Base-by-base conservation (phyloP, 306 rosid genomes). In the Lupinus albus region DNA sequence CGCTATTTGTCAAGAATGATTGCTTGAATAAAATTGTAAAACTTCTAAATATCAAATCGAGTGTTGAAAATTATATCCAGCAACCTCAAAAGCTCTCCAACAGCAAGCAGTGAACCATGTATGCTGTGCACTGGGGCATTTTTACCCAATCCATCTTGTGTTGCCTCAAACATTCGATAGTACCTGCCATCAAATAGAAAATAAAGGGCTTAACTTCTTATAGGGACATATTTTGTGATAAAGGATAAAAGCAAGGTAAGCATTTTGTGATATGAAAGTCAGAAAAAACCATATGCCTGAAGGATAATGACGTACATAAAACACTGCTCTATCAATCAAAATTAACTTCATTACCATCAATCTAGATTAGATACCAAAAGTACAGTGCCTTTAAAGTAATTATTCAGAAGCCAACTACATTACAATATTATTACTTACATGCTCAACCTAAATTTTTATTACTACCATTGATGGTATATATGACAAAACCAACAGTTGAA, bases 71-170 rank as follows among this genome's bases (percentile, higher is more conserved):
- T 41, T 58, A 7, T 75, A 75, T 73, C 8, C 72, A 75, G 71
- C 44, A 67, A 93, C 99, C 99, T 93, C 79, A 93, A 84, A 67
- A 93, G 99, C 86, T 93, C 99, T 70, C 99, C 99, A 71, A 93
- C 97, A 42, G 99, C 99, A 80, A 93, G 99, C 73, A 93, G 75
- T 20, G 99, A 93, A 77, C 99, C 99, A 76, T 93, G 99, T 77
- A 93, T 90, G 74, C 99, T 86, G 85, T 93, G 94, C 63, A 93
- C 89, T 11, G 97, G 95, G 74, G 99, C 97, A 85, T 80, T 90
- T 90, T 56, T 88, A 71, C 87, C 96, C 84, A 93, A 76, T 78
- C 99, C 99, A 73, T 88, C 96, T 70, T 90, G 97, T 14, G 99
- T 90, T 60, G 96, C 97, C 87, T 93, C 99, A 70, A 90, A 93